Conservation (phyloP, 805 yeast genomes). For the Kluyveromyces dobzhanskii region DNA sequence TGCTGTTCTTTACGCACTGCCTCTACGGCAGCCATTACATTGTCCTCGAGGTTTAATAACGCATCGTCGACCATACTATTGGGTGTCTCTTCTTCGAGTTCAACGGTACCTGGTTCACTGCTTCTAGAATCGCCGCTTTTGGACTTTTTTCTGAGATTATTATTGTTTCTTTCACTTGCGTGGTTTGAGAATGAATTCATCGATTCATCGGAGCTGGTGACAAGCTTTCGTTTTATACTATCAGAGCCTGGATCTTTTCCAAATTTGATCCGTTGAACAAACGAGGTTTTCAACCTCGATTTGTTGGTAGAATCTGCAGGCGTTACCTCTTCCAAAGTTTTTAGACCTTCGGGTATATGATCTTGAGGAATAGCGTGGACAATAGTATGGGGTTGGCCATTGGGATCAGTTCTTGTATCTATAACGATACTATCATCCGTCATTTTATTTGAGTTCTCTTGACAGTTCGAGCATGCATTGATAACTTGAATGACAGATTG, state of each 20-base stretch:
- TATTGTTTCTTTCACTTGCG: slow-evolving; percentile 14
- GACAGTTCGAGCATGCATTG: slow-evolving; percentile 66
- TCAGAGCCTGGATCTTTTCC: slow-evolving; percentile 1
- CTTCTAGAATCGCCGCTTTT: neutral
- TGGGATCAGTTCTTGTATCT: slow-evolving; percentile 15
- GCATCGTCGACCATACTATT: slow-evolving; percentile 19
- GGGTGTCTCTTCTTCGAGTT: slow-evolving; percentile 7
- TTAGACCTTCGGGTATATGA: slow-evolving; percentile 1
- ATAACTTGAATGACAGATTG: slow-evolving; percentile 78
- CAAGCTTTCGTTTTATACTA: slow-evolving; percentile 1
- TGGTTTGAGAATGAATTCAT: slow-evolving; percentile 23
- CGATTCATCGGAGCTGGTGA: slow-evolving; percentile 9
- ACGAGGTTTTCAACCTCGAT: slow-evolving; percentile 1
- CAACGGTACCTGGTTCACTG: slow-evolving; percentile 9
- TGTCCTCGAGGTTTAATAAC: slow-evolving; percentile 20
- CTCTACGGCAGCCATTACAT: slow-evolving; percentile 24
- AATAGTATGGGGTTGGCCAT: slow-evolving; percentile 15
- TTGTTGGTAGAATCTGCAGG: neutral
- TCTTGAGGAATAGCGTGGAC: slow-evolving; percentile 9
- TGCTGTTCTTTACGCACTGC: slow-evolving; percentile 17
- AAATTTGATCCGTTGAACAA: slow-evolving; percentile 3
- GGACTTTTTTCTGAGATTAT: slow-evolving; percentile 6
- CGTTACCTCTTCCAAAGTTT: neutral
- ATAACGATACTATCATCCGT: slow-evolving; percentile 28
- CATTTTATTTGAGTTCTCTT: slow-evolving; percentile 30